Percentiles rank a stretch among this genome's conserved stretches.
These are phyloP conservation scores for Hirsutella rhossiliensis DNA, from an alignment of 2,329 filamentous ascomycete species.

Conservation along the genomic window DNA sequence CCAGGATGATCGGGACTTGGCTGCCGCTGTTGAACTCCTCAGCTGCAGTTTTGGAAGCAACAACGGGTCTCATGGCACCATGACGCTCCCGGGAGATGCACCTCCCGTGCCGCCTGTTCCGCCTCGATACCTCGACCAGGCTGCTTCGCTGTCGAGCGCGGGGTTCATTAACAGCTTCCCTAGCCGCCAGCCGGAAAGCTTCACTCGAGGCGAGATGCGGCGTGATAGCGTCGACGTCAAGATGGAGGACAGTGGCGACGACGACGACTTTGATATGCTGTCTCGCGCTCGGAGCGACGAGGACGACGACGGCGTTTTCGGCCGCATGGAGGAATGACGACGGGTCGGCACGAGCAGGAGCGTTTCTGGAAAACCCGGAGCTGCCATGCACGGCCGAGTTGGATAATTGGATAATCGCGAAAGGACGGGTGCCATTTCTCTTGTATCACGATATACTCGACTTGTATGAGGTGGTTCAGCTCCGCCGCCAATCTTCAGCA, in stretches of 20 bases:
- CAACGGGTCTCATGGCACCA: slow-evolving; percentile 50
- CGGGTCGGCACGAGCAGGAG: slow-evolving; percentile 11
- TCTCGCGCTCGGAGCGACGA: slow-evolving; percentile 63
- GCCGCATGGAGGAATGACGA: slow-evolving; percentile 81
- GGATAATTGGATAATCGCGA: slow-evolving; percentile 3
- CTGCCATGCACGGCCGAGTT: slow-evolving; percentile 8
- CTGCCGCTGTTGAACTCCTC: slow-evolving; percentile 79
- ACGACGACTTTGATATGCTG: slow-evolving; percentile 52
- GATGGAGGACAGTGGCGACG: slow-evolving; percentile 59
- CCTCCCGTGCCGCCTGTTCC: slow-evolving; percentile 84
- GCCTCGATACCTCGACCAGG: slow-evolving; percentile 60
- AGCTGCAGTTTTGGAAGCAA: slow-evolving; percentile 84
- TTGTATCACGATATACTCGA: slow-evolving; percentile 35
- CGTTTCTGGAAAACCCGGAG: slow-evolving; percentile 20
- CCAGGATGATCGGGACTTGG: slow-evolving; percentile 77
- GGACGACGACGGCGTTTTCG: slow-evolving; percentile 92
- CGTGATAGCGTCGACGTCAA: slow-evolving; percentile 45
- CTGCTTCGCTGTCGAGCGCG: slow-evolving; percentile 41
- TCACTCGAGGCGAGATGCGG: slow-evolving; percentile 46
- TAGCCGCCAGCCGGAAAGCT: slow-evolving; percentile 50
- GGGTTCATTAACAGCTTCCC: slow-evolving; percentile 54
- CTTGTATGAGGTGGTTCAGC: slow-evolving; percentile 41
- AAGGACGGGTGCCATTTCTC: slow-evolving; percentile 25
- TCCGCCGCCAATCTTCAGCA: slow-evolving; percentile 54
- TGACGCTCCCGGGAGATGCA: slow-evolving; percentile 55